phyloP scores from a whole-genome alignment of 2,329 filamentous ascomycete genomes.

The Neonectria neomacrospora region DNA sequence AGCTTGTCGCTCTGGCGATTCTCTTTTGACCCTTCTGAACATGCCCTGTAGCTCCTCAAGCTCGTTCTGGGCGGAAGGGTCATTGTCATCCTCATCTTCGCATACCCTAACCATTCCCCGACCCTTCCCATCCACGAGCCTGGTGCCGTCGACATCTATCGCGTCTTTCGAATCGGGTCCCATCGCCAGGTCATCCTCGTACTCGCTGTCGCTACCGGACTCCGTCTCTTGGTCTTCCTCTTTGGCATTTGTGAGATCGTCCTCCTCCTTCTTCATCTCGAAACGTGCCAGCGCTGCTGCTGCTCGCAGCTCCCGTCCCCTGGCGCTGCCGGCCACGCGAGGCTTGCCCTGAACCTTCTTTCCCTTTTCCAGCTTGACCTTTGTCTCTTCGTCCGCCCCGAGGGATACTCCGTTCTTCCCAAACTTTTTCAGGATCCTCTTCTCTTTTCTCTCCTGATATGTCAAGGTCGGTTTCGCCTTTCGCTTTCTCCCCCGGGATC shows the following conservation, averaged over 20 bases:
- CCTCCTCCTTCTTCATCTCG: conserved; percentile 65
- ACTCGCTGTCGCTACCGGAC: conserved; percentile 60
- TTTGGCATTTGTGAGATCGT: conserved; percentile 7
- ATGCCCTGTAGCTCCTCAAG: conserved; percentile 71
- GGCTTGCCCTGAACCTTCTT: conserved; percentile 73
- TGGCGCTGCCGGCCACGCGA: conserved; percentile 77
- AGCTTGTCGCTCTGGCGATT: conserved; percentile 22
- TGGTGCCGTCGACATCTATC: conserved; percentile 72
- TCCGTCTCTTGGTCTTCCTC: conserved; percentile 53
- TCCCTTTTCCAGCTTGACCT: conserved; percentile 74
- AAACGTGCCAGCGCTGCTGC: conserved; percentile 82
- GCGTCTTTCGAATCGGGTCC: conserved; percentile 62
- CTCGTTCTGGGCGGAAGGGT: conserved; percentile 58
- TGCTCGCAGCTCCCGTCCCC: conserved; percentile 79
- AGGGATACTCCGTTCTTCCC: conserved; percentile 75
- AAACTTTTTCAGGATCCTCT: conserved; percentile 80
- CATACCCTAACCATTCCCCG: conserved; percentile 78
- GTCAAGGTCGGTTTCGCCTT: conserved; percentile 64
- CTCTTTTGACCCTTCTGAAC: conserved; percentile 43
- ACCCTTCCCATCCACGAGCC: conserved; percentile 73
- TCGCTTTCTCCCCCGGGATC: conserved; percentile 67
- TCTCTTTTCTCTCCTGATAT: conserved; percentile 79
- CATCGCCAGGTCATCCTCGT: conserved; percentile 58
- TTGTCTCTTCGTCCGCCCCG: conserved; percentile 74
- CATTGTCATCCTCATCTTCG: conserved; percentile 70